These are phyloP conservation scores for Leccinum colubrinum DNA, from an alignment of 1,284 basidiomycete species.

Conservation along the genomic window DNA sequence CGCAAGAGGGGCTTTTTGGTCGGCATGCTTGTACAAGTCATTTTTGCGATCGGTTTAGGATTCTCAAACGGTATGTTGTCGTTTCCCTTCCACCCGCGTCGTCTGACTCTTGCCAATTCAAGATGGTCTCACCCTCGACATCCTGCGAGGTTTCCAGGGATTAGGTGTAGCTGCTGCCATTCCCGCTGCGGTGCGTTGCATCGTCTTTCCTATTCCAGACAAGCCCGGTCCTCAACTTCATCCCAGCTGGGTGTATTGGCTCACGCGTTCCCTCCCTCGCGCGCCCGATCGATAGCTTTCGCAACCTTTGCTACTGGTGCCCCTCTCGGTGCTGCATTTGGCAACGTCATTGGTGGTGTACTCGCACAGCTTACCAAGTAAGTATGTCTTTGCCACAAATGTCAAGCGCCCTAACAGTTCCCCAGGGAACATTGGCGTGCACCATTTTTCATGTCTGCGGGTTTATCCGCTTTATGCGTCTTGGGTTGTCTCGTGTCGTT, in stretches of 20 bases:
- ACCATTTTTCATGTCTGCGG: conserved; percentile 55
- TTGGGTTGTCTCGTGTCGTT: conserved; percentile 52
- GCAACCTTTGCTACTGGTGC: conserved; percentile 79
- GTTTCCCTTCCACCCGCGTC: not conserved
- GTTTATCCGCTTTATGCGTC: conserved; percentile 48
- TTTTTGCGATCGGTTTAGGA: conserved; percentile 52
- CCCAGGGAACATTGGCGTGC: conserved; percentile 57
- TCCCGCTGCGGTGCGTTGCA: conserved; percentile 58
- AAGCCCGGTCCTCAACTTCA: not conserved
- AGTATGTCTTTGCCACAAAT: conserved; percentile 2
- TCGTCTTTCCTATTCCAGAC: not conserved
- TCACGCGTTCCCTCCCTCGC: conserved; percentile 66
- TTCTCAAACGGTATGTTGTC: conserved; percentile 48
- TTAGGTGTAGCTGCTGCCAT: conserved; percentile 67
- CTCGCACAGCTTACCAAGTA: conserved; percentile 61
- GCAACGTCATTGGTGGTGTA: conserved; percentile 66
- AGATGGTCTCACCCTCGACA: conserved; percentile 56
- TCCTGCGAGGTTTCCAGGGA: conserved; percentile 72
- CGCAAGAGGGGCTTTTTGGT: conserved; percentile 59
- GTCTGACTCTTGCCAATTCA: not conserved
- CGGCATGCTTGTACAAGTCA: conserved; percentile 45
- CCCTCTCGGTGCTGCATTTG: conserved; percentile 74
- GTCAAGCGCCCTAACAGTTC: not conserved
- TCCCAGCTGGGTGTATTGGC: conserved; percentile 77
- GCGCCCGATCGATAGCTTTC: conserved; percentile 69